Evolutionary conservation across 495 filamentous ascomycete species (phyloP).

Genomic region (Xylaria palmicola): DNA sequence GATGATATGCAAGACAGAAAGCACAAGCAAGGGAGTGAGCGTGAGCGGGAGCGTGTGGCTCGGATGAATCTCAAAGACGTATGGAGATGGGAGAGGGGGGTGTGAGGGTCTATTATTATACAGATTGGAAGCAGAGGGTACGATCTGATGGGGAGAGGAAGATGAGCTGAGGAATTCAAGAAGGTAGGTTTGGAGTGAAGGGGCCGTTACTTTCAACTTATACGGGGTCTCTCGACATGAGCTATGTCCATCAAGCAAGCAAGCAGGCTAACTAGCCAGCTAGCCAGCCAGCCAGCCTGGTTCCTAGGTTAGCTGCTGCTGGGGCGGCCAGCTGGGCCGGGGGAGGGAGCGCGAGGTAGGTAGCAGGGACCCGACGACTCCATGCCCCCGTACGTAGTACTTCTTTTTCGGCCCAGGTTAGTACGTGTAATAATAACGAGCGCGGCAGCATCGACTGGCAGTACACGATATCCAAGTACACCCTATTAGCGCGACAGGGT

Average conservation of each 20-base stretch:
- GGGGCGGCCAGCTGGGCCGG: constrained; percentile 16
- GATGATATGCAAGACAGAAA: constrained; percentile 16
- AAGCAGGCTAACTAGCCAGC: no score
- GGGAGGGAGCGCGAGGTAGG: background rate
- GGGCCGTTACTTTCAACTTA: constrained; percentile 20
- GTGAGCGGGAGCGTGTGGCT: background rate
- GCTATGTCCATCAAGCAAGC: constrained; percentile 1
- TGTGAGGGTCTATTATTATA: constrained; percentile 5
- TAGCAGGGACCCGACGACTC: background rate
- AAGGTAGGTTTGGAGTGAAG: constrained; percentile 12
- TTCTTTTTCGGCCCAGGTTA: constrained; percentile 1
- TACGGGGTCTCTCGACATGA: constrained; percentile 11
- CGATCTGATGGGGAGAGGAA: background rate
- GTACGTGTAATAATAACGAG: constrained; percentile 6
- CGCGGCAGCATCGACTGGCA: background rate
- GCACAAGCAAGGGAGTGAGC: constrained; percentile 8
- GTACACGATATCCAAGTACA: constrained; percentile 3
- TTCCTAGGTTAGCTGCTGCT: constrained; percentile 10
- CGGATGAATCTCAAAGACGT: constrained; percentile 1
- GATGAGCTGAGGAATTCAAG: constrained; percentile 14
- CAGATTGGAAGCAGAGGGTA: constrained; percentile 4
- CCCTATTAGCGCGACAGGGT: background rate
- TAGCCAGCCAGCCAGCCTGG: background rate
- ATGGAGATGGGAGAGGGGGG: background rate
- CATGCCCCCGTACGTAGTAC: constrained; percentile 8